Conservation (phyloP, 495 filamentous ascomycete genomes). For the Lophium mytilinum region DNA sequence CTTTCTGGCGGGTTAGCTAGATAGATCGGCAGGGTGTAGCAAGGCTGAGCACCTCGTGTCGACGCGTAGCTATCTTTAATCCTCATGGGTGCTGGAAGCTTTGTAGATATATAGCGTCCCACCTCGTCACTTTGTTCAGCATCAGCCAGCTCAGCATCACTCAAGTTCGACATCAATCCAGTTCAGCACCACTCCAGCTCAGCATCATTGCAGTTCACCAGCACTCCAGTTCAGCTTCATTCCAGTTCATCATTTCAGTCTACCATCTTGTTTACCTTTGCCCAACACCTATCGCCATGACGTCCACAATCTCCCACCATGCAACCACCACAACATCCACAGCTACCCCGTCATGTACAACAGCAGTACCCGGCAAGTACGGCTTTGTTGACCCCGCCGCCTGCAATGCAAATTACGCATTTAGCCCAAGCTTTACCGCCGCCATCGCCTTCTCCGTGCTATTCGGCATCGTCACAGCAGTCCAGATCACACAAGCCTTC, state of each 20-base stretch:
- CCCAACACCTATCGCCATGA: not conserved
- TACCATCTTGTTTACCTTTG: not conserved
- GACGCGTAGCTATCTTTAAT: not conserved
- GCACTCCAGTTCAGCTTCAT: not conserved
- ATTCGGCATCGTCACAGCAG: conserved; percentile 22
- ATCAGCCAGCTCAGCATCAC: too few relatives aligned
- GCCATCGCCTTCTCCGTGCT: conserved; percentile 21
- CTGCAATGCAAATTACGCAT: conserved; percentile 21
- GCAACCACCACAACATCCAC: conserved; percentile 12
- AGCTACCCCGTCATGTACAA: conserved; percentile 11
- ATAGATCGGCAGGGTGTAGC: not conserved
- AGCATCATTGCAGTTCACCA: too few relatives aligned
- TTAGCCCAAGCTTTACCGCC: conserved; percentile 13
- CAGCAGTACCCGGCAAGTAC: conserved; percentile 19
- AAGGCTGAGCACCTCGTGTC: not conserved
- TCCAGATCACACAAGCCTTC: conserved; percentile 17
- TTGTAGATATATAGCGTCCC: too few relatives aligned
- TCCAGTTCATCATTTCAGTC: not conserved
- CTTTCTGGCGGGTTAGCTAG: not conserved
- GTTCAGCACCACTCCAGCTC: too few relatives aligned
- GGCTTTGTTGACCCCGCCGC: conserved; percentile 21
- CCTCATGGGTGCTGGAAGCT: too few relatives aligned
- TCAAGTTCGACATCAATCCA: too few relatives aligned
- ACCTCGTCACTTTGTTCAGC: too few relatives aligned
- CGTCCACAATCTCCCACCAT: not conserved